phyloP scores from a whole-genome alignment of 768 basidiomycete species.

The Rossbeevera mucosa region DNA sequence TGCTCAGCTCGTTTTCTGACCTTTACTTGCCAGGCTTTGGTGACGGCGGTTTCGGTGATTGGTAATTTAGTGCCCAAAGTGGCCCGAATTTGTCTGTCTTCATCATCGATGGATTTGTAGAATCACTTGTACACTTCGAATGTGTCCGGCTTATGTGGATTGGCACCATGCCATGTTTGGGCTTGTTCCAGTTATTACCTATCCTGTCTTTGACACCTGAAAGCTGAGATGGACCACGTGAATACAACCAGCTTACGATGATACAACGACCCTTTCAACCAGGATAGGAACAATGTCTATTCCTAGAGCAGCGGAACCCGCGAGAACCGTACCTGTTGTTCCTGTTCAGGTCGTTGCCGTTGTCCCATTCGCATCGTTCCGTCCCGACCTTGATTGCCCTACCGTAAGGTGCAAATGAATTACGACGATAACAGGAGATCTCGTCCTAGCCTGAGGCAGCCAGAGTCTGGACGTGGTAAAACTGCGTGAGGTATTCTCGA shows the following conservation, averaged over 20 bases:
- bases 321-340: neutral
- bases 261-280: neutral
- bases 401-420: slow-evolving; percentile 7
- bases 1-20: slow-evolving; percentile 4
- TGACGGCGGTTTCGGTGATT: slow-evolving; percentile 3
- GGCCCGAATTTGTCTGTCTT: neutral
- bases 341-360: neutral
- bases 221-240: neutral
- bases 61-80: slow-evolving; percentile 2
- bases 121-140: slow-evolving; percentile 2
- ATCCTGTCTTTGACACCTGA: neutral
- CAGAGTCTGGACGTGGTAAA: neutral
- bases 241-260: neutral
- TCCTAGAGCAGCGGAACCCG: neutral
- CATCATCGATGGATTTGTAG: slow-evolving; percentile 16
- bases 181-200: neutral
- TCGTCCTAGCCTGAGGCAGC: neutral
- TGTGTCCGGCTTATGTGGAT: neutral
- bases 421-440: neutral
- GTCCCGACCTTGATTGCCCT: neutral
- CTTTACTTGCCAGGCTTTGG: slow-evolving; percentile 27
- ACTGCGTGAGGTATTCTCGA: neutral
- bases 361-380: neutral
- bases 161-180: neutral
- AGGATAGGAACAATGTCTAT: neutral